Evolutionary conservation across 257 asterid species (phyloP), one percentile per base, ranked within the genome.

Genomic region (Solanum peruvianum): DNA sequence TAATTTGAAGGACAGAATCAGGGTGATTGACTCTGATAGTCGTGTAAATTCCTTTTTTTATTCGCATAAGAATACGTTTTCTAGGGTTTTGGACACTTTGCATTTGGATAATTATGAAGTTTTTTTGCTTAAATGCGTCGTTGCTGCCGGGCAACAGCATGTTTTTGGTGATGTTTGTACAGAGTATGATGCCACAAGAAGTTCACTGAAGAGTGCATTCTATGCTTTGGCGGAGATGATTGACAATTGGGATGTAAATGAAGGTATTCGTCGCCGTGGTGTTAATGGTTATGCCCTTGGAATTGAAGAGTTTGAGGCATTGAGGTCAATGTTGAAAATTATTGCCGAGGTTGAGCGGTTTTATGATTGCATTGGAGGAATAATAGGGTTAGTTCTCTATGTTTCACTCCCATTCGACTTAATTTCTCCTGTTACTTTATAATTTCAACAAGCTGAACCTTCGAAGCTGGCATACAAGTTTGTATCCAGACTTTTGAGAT

Each of bases 341-440:
- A 95, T 97, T 33, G 94, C 92, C 42, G 98, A 97, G 64, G 93
- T 96, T 44, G 99, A 97, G 91, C 92, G 90, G 86, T 96, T 97
- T 89, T 97, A 96, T 90, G 97, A 97, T 75, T 96, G 98, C 90
- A 93, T 97, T 88, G 99, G 99, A 87, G 99, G 99, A 86, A 94
- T 96, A 78, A 92, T 97, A 56, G 99, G 99, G 99, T 97, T 84
- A 92, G 97, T 90, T 31, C 86, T 64, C 82, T 84, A 20, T 89
- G 11, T 31, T 27, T 47, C 27, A 3, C 84, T 80, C 11, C 16
- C 27, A 16, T 37, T 72, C 29, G 81, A 72, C 29, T 37, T 56
- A 56, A 56, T 56, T 73, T 73, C 82, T 73, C 2, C 31, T 73
- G 25, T 73, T 73, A 73, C 6, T 73, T 39, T 9, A 39, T 73